Evolutionary conservation across 371 early-diverging fungal genomes (phyloP), one percentile per base, ranked within the genome.

Genomic region (Mortierella sp.): DNA sequence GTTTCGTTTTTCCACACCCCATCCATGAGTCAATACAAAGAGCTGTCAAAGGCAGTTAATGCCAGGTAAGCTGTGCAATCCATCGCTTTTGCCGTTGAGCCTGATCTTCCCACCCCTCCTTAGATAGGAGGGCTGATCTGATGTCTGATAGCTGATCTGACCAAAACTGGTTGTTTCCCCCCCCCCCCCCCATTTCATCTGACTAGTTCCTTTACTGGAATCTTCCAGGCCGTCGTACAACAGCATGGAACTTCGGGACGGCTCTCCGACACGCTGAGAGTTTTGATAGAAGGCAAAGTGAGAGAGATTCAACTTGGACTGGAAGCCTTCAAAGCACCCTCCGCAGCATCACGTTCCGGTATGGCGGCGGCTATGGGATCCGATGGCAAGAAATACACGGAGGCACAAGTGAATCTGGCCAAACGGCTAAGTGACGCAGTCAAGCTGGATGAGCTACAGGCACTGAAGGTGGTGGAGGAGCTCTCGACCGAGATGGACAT

Each of bases 371-470:
- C 70, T 31, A 70, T 30, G 19, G 53, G 48, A 13, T 16, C 38
- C 23, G 48, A 62, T 13, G 70, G 69, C 45, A 41, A 60, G 62
- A 76, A 76, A 21, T 70, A 59, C 42, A 62, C 70, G 0, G 70
- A 65, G 0, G 26, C 66, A 19, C 70, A 76, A 39, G 43, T 76
- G 58, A 76, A 50, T 27, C 58, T 76, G 9, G 78, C 78, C n/a
- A 76, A 69, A 42, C 61, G 67, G 31, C 60, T 76, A 18, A 76
- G 78, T 24, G 78, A 70, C 46, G 54, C 47, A 7, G 70, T 65
- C 52, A 65, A 66, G 26, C 51, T 76, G 55, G 63, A 76, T 41
- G 78, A 76, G 50, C 16, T 54, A 16, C 78, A 70, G 45, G 78
- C 78, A 26, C 52, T 76, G 45, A 62, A 47, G 12, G 43, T 69